phyloP scores from a whole-genome alignment of 2,329 filamentous ascomycete genomes.

The Ascocoryne sarcoides region DNA sequence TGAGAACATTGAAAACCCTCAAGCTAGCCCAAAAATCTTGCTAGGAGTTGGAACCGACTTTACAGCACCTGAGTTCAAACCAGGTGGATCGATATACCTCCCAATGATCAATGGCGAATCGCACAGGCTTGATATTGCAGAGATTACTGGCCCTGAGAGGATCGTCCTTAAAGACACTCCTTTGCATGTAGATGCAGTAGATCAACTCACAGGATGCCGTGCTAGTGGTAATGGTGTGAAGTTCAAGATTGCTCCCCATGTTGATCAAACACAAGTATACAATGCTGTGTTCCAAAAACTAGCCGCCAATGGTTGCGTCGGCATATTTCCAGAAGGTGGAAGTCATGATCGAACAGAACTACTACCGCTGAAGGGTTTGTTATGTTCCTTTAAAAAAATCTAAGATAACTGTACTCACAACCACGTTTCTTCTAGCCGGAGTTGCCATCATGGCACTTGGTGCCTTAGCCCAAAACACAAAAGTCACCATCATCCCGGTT shows the following conservation, averaged over 20 bases:
- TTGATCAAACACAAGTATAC: slow-evolving; percentile 89
- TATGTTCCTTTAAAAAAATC: not conserved
- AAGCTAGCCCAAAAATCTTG: slow-evolving; percentile 1
- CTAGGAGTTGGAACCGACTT: slow-evolving; percentile 13
- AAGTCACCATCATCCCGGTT: slow-evolving; percentile 85
- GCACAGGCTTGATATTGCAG: slow-evolving; percentile 10
- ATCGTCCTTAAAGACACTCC: slow-evolving; percentile 5
- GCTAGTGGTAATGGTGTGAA: slow-evolving; percentile 30
- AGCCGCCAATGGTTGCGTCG: slow-evolving; percentile 75
- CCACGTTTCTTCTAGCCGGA: slow-evolving; percentile 2
- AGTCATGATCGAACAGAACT: slow-evolving; percentile 92
- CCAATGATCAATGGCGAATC: slow-evolving; percentile 12
- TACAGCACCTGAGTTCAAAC: slow-evolving; percentile 5
- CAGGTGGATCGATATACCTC: slow-evolving; percentile 11
- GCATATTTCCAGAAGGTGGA: slow-evolving; percentile 93
- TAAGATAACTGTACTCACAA: not conserved
- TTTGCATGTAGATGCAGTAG: slow-evolving; percentile 1
- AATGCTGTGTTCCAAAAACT: slow-evolving; percentile 82
- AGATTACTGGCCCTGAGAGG: slow-evolving; percentile 4
- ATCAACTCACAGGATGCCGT: too few relatives aligned
- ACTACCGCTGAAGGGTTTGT: slow-evolving; percentile 74
- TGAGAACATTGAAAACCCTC: not conserved
- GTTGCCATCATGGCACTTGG: slow-evolving; percentile 95
- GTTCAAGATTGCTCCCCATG: slow-evolving; percentile 83
- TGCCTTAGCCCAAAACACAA: slow-evolving; percentile 70